Evolutionary conservation across 2,329 filamentous ascomycete genomes (phyloP).

Genomic region (Calonectria ilicicola): DNA sequence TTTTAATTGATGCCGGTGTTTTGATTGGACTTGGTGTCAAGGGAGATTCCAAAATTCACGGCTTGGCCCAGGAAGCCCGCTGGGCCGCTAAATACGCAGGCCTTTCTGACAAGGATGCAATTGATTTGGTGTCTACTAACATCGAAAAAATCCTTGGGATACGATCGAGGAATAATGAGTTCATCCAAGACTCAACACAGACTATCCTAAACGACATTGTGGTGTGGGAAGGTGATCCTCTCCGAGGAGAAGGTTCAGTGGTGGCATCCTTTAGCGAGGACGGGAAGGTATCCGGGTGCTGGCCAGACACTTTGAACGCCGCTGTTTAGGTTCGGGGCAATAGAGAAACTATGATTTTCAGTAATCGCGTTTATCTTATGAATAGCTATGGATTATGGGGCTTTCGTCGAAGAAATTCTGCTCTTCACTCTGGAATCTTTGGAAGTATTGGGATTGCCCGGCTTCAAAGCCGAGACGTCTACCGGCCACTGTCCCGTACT

Average conservation of each 20-base stretch:
- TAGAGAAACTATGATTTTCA: too few relatives aligned
- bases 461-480: too few relatives aligned
- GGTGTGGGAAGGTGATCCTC: slow-evolving; percentile 1
- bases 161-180: too few relatives aligned
- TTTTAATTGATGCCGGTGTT: slow-evolving; percentile 1
- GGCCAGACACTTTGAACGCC: neutral
- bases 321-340: neutral
- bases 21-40: neutral
- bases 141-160: neutral
- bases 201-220: neutral
- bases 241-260: neutral
- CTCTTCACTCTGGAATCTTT: too few relatives aligned
- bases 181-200: neutral
- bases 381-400: too few relatives aligned
- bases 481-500: too few relatives aligned
- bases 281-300: neutral
- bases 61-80: neutral
- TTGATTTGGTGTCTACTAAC: slow-evolving; percentile 2
- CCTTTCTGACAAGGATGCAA: slow-evolving; percentile 2
- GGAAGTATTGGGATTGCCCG: too few relatives aligned
- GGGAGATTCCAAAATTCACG: neutral
- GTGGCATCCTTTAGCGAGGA: neutral
- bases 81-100: slow-evolving; percentile 2
- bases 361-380: too few relatives aligned
- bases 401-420: too few relatives aligned